These are phyloP conservation scores for Gynostemma pentaphyllum DNA, from an alignment of 306 rosid species.

Conservation along the genomic window DNA sequence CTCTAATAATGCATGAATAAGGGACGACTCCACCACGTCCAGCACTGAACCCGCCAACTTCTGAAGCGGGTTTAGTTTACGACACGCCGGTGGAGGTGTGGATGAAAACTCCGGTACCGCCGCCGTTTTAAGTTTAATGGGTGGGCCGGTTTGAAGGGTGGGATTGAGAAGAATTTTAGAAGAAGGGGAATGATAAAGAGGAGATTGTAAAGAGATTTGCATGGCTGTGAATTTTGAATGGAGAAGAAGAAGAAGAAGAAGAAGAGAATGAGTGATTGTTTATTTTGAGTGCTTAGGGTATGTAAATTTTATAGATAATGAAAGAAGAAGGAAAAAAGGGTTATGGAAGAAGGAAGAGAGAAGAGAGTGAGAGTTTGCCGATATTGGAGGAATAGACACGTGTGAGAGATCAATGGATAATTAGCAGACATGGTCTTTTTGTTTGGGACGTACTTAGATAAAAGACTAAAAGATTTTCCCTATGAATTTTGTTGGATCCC, in stretches of 20 bases:
- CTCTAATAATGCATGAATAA: too few species aligned
- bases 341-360: background rate
- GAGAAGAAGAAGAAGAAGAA: background rate
- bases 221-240: slow-evolving; percentile 8
- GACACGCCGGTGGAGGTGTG: background rate
- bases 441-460: background rate
- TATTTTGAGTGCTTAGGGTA: background rate
- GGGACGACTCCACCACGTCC: too few species aligned
- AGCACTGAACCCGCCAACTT: slow-evolving; percentile 19
- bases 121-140: background rate
- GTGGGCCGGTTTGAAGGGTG: background rate
- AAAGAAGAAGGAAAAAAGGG: background rate
- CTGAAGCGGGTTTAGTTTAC: slow-evolving; percentile 18
- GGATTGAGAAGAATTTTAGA: slow-evolving; percentile 19
- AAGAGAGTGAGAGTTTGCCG: background rate
- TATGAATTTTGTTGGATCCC: background rate
- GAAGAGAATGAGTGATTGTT: too few species aligned
- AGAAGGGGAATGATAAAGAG: background rate
- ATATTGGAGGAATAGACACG: background rate
- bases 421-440: background rate
- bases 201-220: slow-evolving; percentile 18
- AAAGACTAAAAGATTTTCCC: background rate
- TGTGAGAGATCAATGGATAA: background rate
- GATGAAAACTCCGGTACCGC: background rate
- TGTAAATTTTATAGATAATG: background rate